Evolutionary conservation across 352 stramenopile species (phyloP), one percentile per base, ranked within the genome.

Genomic region (Pythium sukuiense): DNA sequence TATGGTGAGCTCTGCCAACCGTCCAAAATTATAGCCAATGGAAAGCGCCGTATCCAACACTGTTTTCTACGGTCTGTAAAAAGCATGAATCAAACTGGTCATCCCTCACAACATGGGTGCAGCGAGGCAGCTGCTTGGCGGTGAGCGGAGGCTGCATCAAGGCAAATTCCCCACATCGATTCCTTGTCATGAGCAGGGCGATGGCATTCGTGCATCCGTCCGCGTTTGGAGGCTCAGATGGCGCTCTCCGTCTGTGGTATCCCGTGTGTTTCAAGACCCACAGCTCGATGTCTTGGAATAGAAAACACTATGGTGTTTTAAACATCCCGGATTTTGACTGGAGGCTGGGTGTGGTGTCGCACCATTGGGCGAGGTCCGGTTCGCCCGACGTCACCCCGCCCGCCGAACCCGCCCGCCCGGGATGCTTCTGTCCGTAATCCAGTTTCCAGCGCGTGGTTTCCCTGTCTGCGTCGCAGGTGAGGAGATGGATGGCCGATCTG

Each of bases 11-110:
- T 46, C 65, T 60, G 37, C 33, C 24, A 43, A 64, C 59, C 59
- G 55, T 72, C 27, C 59, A 63, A 56, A 63, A 49, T 72, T 69
- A 61, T 61, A n/a, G 11, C 65, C 65, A 72, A 72, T 68, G 14
- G 18, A 20, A 49, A n/a, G 1, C 0, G 6, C 4, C 56, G 43
- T 62, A 71, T 65, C 64, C 56, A 65, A 62, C 58, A 65, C 27
- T 30, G 54, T 46, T 20, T 59, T 59, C 33, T 45, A 59, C 16
- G 29, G 7, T 29, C 6, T 52, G 18, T 29, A 52, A 37, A 56
- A 35, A 37, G 3, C 14, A 37, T 56, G 49, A 39, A 56, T 37
- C 13, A 35, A 56, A 37, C 49, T 24, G 20, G 20, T 24, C 20
- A 24, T 24, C 20, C 20, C 20, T 24, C 20, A 24, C 20, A 24